Conservation (phyloP, 2,329 filamentous ascomycete genomes). For the Trichoderma sp. region DNA sequence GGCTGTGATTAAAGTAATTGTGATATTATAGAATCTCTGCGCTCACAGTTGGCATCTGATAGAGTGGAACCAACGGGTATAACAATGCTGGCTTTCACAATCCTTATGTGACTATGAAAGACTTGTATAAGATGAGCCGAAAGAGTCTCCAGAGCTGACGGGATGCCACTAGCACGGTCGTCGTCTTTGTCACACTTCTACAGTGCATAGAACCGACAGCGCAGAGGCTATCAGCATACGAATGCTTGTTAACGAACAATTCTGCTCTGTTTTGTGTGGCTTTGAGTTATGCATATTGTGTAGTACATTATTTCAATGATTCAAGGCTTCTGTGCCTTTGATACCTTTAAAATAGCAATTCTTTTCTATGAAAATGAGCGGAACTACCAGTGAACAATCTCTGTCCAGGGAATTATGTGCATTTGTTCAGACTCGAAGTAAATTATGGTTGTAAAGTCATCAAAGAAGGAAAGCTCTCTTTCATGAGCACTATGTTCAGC, state of each 20-base stretch:
- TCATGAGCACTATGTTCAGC: neutral
- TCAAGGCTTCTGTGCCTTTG: neutral
- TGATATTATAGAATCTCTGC: neutral
- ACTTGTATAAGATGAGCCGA: neutral
- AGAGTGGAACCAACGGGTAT: neutral
- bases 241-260: neutral
- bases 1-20: no score
- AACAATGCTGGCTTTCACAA: neutral
- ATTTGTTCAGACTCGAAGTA: neutral
- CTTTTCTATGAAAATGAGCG: neutral
- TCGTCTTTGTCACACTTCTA: neutral
- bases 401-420: rapidly evolving
- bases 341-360: neutral
- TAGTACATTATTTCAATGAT: neutral
- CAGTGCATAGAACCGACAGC: neutral
- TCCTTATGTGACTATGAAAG: neutral
- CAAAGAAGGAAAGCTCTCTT: neutral
- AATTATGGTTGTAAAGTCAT: neutral
- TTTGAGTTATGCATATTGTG: neutral
- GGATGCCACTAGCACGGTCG: neutral
- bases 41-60: no score
- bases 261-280: neutral
- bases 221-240: neutral
- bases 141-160: neutral
- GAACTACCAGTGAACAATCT: neutral